Evolutionary conservation across 352 stramenopile genomes (phyloP).

Genomic region (Bremia lactucae): DNA sequence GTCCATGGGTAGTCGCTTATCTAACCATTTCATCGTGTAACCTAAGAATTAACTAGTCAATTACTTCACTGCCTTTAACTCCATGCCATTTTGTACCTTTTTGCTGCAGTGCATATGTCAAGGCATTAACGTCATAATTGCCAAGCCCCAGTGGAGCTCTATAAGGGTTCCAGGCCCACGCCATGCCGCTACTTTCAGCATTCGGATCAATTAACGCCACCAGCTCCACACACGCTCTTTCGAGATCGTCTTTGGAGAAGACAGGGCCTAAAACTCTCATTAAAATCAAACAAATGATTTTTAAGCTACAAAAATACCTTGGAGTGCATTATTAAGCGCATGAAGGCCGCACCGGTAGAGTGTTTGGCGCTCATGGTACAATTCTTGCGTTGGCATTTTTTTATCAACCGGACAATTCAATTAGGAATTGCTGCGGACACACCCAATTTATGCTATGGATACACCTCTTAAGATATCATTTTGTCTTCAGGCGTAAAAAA

Average conservation of each 20-base stretch:
- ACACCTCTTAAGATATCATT: no score
- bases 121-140: conserved; percentile 76
- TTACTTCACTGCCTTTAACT: neutral
- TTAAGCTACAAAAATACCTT: conserved; percentile 23
- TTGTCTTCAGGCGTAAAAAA: no score
- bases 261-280: conserved; percentile 22
- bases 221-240: conserved; percentile 36
- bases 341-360: conserved; percentile 71
- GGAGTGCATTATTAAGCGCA: conserved; percentile 72
- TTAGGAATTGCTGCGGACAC: no score
- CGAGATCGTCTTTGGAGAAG: conserved; percentile 38
- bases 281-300: neutral
- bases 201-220: conserved; percentile 7
- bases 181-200: conserved; percentile 4
- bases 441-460: no score
- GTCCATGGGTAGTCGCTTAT: conserved; percentile 44
- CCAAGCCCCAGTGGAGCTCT: conserved; percentile 48
- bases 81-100: conserved; percentile 27
- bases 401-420: no score
- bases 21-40: conserved; percentile 53
- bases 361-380: conserved; percentile 71
- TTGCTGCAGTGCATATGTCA: conserved; percentile 48
- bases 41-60: conserved; percentile 18
- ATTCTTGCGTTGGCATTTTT: no score
- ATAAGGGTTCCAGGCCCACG: conserved; percentile 54